Evolutionary conservation across 345 rosid species (phyloP).

Genomic region (Syzygium grande): DNA sequence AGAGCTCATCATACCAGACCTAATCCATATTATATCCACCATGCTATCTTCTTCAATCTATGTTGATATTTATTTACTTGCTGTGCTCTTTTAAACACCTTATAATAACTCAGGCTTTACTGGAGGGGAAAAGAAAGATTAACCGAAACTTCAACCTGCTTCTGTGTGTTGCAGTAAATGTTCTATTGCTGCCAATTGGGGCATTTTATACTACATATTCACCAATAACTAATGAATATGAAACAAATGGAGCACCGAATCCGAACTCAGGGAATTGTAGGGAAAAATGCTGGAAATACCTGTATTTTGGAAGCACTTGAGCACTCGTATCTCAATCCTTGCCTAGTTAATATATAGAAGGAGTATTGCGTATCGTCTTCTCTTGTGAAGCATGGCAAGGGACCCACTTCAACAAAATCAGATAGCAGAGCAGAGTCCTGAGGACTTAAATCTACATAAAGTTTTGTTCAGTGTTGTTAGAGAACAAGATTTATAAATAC

Average conservation of each 20-base stretch:
- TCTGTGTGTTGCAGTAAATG: not conserved
- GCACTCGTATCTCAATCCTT: slow-evolving; percentile 82
- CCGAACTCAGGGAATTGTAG: not conserved
- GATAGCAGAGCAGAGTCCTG: slow-evolving; percentile 82
- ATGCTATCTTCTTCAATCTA: not conserved
- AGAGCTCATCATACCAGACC: not conserved
- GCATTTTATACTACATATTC: not conserved
- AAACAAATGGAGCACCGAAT: not conserved
- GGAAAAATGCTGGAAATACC: slow-evolving; percentile 22
- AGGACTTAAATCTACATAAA: slow-evolving; percentile 82
- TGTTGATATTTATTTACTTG: not conserved
- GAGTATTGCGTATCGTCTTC: slow-evolving; percentile 52
- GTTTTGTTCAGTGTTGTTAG: not conserved
- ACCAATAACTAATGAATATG: not conserved
- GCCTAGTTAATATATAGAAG: slow-evolving; percentile 63
- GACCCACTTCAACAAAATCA: slow-evolving; percentile 71
- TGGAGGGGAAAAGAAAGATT: not conserved
- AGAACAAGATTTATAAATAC: not conserved
- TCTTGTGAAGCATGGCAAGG: slow-evolving; percentile 53
- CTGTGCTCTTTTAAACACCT: not conserved
- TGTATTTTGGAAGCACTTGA: slow-evolving; percentile 63
- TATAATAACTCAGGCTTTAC: not conserved
- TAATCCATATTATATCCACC: not conserved
- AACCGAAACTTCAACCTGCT: not conserved
- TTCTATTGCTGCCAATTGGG: not conserved